These are phyloP conservation scores for Fusarium mexicanum DNA, from an alignment of 2,329 filamentous ascomycete genomes.

Conservation along the genomic window DNA sequence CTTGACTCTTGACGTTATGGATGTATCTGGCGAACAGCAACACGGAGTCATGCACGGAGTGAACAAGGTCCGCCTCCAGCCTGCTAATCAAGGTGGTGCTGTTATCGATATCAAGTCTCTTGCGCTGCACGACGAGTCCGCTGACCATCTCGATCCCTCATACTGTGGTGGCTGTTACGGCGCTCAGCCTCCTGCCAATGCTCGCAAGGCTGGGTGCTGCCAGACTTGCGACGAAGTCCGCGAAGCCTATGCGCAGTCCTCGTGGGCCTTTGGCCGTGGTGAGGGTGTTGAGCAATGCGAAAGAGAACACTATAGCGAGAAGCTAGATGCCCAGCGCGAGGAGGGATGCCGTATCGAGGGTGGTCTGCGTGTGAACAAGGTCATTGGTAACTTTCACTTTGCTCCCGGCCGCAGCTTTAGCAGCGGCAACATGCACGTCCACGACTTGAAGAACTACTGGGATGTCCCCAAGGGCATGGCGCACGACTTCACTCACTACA, in stretches of 20 bases:
- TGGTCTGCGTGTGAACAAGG: slow-evolving; percentile 94
- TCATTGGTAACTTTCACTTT: slow-evolving; percentile 98
- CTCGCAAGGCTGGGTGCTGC: slow-evolving; percentile 87
- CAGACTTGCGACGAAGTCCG: slow-evolving; percentile 97
- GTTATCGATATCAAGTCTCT: slow-evolving; percentile 77
- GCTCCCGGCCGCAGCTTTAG: slow-evolving; percentile 96
- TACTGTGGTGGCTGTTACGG: slow-evolving; percentile 98
- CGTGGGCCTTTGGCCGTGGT: slow-evolving; percentile 94
- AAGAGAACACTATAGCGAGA: slow-evolving; percentile 92
- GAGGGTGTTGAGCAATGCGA: slow-evolving; percentile 95
- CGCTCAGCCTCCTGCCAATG: slow-evolving; percentile 75
- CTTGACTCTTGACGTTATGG: slow-evolving; percentile 97
- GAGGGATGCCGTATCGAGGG: slow-evolving; percentile 97
- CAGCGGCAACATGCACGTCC: slow-evolving; percentile 95
- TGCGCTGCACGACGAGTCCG: slow-evolving; percentile 71
- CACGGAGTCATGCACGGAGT: slow-evolving; percentile 93
- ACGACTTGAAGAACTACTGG: slow-evolving; percentile 97
- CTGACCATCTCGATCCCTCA: slow-evolving; percentile 83
- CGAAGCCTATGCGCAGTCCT: slow-evolving; percentile 88
- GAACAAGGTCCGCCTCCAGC: slow-evolving; percentile 84
- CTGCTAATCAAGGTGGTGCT: slow-evolving; percentile 77
- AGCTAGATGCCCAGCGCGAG: slow-evolving; percentile 83
- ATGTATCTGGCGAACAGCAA: slow-evolving; percentile 96
- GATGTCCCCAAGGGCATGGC: slow-evolving; percentile 72
- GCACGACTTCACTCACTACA: slow-evolving; percentile 89